These are phyloP conservation scores for Arabidopsis lyrata DNA, from an alignment of 441 rosid genomes.

Conservation along the genomic window DNA sequence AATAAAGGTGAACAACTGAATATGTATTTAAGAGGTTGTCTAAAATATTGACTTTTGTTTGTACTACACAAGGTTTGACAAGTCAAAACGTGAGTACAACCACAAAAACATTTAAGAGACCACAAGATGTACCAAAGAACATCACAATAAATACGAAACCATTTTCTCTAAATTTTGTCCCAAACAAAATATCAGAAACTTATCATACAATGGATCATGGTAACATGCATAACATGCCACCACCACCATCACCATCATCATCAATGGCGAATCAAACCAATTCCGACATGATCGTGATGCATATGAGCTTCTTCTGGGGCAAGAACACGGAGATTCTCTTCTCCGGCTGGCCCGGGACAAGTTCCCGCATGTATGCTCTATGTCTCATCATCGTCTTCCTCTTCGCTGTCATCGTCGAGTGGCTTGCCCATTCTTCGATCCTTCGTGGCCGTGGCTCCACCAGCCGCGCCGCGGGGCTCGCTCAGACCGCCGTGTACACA, in stretches of 20 bases:
- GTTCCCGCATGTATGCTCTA: conserved; percentile 54
- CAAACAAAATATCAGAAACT: conserved; percentile 3
- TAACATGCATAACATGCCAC: conserved; percentile 40
- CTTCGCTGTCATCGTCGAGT: conserved; percentile 51
- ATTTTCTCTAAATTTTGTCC: not conserved
- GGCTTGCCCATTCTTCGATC: conserved; percentile 47
- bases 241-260: conserved; percentile 26
- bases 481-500: conserved; percentile 52
- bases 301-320: conserved; percentile 73
- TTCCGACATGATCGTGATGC: conserved; percentile 51
- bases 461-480: conserved; percentile 44
- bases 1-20: too few relatives aligned
- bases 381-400: conserved; percentile 55
- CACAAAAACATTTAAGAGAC: too few relatives aligned
- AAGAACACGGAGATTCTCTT: conserved; percentile 40
- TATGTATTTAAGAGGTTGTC: too few relatives aligned
- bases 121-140: too few relatives aligned
- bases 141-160: conserved; percentile 18
- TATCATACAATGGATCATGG: conserved; percentile 32
- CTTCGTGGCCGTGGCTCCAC: conserved; percentile 35
- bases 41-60: not conserved
- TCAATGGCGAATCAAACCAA: not conserved
- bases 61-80: conserved; percentile 25
- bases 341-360: conserved; percentile 57
- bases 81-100: conserved; percentile 15